Evolutionary conservation across 345 rosid genomes (phyloP), one percentile per base, ranked within the genome.

Genomic region (Gossypium ekmanianum): DNA sequence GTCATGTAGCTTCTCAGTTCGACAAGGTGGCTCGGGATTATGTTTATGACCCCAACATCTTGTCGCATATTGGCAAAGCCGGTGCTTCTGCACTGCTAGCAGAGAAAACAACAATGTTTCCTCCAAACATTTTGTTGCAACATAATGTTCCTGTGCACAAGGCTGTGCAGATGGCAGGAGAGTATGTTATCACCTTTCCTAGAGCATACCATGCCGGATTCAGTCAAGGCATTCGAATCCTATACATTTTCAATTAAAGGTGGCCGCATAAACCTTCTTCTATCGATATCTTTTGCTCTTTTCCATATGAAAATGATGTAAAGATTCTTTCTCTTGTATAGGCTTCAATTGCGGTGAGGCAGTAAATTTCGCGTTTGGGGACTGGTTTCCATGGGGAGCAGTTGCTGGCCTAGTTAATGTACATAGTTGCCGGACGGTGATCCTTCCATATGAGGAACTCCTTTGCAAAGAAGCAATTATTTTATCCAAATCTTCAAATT

Each of bases 201-300:
- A 85, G 86, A 66, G 87, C 90, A 41, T 85, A 90, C 83, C 92
- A 88, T 84, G 89, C 87, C 5, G 92, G 89, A 75, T 90, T 90
- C 68, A 90, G 87, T 77, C 87, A 87, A 73, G 94, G 94, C 85
- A 74, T 4, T 34, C 39, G 39, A 34, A 34, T 34, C 39, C 39
- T 34, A 4, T 34, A 34, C 39, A 4, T 34, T 34, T 34, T 34
- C 7, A 34, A 34, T 34, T 34, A 4, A 34, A 34, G 6, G 39
- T 34, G 39, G 39, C 39, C 7, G 7, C 39, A 34, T 34, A 6
- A 34, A 34, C 39, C 39, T 4, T 4, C 7, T 4, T 17, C 7
- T 3, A 18, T 62, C 1, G 2, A 14, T 57, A 11, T 47, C n/a
- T 9, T 61, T 4, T 14, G 11, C 10, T 8, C 51, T 16, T 11